Base-by-base conservation (phyloP, 2,329 filamentous ascomycete species). In the Aspergillus sp. region DNA sequence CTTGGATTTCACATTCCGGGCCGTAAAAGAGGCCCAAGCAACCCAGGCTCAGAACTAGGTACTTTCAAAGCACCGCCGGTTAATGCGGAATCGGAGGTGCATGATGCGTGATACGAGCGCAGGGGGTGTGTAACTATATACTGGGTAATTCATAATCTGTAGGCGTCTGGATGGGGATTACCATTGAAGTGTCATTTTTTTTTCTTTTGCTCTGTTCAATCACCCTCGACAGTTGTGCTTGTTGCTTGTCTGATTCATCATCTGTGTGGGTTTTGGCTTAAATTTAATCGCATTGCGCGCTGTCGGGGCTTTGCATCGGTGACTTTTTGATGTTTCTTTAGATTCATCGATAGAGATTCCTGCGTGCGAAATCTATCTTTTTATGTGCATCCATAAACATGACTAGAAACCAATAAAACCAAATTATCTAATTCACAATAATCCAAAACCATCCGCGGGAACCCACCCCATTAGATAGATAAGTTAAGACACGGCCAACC, bases 21-120 rank as follows among this genome's bases (percentile, higher is more conserved):
- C 15, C 83, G 91, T 69, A 93, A 91, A 80, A 81, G 89, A 68
- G 89, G 84, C 3, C 87, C 88, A 69, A 89, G 85, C 68, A 89
- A 88, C 10, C 87, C 87, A 68, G 89, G 89, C 30, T 82, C 90
- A 62, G 89, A 96, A 76, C 76, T 96, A 57, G 85, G 87, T 48
- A 82, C 81, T 45, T 89, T 94, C 70, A 81, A 85, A 21, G 60
- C 70, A 5, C 58, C 67, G 13, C 57, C 68, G 6, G 51, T 58
- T 15, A 47, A 62, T 30, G 50, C 57, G 47, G 59, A 60, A 7
- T 62, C 67, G 19, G 67, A 69, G 39, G 53, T 57, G 55, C 65
- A 58, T 66, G 65, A 71, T 61, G 58, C 43, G 28, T 62, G 54
- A 62, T 55, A 45, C 52, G 30, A 36, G 1, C 19, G 15, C 53